A percentile compares a stretch with the other conserved stretches of the same genome.
Conservation (phyloP, 352 stramenopile species). For the Phytopythium montanum region DNA sequence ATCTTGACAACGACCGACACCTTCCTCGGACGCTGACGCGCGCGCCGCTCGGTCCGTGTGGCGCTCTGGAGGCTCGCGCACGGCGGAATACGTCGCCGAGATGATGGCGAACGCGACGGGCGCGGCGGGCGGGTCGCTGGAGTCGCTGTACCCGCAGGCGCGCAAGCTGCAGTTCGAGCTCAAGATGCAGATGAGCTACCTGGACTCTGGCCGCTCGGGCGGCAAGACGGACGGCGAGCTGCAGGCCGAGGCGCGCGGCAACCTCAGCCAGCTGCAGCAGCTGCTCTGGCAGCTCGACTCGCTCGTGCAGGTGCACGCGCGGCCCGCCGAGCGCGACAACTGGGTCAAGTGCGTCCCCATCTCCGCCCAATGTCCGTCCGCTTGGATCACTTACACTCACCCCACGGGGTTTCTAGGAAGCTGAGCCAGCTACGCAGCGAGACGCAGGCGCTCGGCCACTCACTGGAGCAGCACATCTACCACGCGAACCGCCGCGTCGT, state of each 20-base stretch:
- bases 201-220: conserved; percentile 58
- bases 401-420: conserved; percentile 24
- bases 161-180: conserved; percentile 86
- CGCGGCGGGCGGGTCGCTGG: conserved; percentile 35
- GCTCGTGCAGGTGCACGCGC: conserved; percentile 56
- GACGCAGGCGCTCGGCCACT: conserved; percentile 56
- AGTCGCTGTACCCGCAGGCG: conserved; percentile 75
- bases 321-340: conserved; percentile 55
- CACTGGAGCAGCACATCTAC: conserved; percentile 79
- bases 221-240: conserved; percentile 53
- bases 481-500: conserved; percentile 57
- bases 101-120: neutral
- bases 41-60: neutral
- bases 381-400: too few species aligned
- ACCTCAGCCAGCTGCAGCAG: conserved; percentile 69
- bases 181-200: conserved; percentile 87
- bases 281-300: conserved; percentile 83
- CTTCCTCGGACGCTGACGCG: neutral
- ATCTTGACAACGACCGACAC: too few species aligned
- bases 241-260: conserved; percentile 62
- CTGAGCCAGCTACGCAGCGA: conserved; percentile 73
- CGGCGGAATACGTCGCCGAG: neutral
- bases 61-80: neutral
- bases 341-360: conserved; percentile 70
- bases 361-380: too few species aligned